Evolutionary conservation across 345 rosid genomes (phyloP).

Genomic region (Eucalyptus regnans): DNA sequence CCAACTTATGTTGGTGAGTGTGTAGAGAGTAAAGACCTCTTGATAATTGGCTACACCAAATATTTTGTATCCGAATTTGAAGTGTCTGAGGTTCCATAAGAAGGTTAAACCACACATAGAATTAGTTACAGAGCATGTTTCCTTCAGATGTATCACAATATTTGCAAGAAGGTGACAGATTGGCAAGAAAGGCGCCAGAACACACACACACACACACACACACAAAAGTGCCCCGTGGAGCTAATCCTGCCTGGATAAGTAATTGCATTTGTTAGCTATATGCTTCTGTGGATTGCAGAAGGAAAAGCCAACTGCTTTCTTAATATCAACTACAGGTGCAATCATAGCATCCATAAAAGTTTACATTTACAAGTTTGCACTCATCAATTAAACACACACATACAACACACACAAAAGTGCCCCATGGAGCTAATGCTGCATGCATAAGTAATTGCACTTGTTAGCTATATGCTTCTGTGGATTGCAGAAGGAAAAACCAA

Average conservation of each 20-base stretch:
- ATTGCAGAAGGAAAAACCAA: background rate
- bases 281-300: background rate
- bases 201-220: background rate
- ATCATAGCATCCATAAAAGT: background rate
- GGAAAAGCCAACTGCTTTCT: background rate
- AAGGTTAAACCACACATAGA: background rate
- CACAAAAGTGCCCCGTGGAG: background rate
- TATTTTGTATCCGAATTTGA: background rate
- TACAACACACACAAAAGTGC: background rate
- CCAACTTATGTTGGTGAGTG: background rate
- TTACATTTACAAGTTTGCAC: background rate
- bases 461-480: background rate
- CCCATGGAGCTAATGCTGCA: background rate
- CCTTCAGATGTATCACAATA: background rate
- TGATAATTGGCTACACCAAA: background rate
- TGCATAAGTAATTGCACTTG: background rate
- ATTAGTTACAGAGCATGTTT: background rate
- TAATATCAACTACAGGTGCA: background rate
- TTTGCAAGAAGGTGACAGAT: background rate
- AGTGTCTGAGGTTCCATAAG: background rate
- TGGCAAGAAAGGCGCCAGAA: background rate
- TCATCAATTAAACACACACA: background rate
- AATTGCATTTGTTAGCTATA: background rate
- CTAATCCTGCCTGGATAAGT: background rate
- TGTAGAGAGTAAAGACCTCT: background rate